phyloP scores from a whole-genome alignment of 176 grass and related monocot species.

The Musa itinerans region DNA sequence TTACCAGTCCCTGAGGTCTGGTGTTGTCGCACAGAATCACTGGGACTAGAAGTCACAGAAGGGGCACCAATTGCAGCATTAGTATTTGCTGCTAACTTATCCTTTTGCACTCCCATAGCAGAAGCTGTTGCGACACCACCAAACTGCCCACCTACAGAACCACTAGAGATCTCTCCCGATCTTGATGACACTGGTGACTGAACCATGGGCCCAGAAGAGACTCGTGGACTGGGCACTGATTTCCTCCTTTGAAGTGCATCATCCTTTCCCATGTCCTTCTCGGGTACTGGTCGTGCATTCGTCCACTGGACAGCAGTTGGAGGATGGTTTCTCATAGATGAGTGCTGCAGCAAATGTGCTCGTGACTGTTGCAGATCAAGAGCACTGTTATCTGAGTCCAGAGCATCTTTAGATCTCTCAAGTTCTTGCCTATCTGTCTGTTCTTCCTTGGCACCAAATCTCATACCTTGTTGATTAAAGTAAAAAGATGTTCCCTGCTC shows the following conservation, averaged over 20 bases:
- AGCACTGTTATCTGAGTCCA: constrained; percentile 43
- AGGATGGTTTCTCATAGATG: constrained; percentile 38
- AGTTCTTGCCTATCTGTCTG: constrained; percentile 43
- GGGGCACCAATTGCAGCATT: constrained; percentile 51
- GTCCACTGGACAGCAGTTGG: constrained; percentile 45
- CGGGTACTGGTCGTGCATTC: constrained; percentile 34
- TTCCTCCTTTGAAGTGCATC: constrained; percentile 77
- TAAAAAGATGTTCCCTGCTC: constrained; percentile 57
- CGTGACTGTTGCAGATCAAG: constrained; percentile 46
- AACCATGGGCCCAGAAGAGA: constrained; percentile 54
- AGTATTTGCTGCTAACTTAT: constrained; percentile 64
- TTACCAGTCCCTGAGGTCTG: constrained; percentile 49
- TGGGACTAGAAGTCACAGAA: constrained; percentile 60
- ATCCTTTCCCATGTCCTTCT: constrained; percentile 75
- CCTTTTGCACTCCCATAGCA: constrained; percentile 70
- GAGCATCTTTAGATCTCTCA: constrained; percentile 48
- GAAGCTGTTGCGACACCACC: constrained; percentile 54
- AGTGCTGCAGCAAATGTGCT: constrained; percentile 43
- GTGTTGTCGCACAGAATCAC: constrained; percentile 65
- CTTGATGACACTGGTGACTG: constrained; percentile 92
- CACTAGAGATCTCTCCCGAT: constrained; percentile 92
- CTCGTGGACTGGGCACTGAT: constrained; percentile 41
- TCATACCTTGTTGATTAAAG: constrained; percentile 49
- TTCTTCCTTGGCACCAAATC: constrained; percentile 61
- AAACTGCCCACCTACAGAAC: constrained; percentile 83